Evolutionary conservation across 495 filamentous ascomycete genomes (phyloP).

Genomic region (Hypoxylon crocopeplum): DNA sequence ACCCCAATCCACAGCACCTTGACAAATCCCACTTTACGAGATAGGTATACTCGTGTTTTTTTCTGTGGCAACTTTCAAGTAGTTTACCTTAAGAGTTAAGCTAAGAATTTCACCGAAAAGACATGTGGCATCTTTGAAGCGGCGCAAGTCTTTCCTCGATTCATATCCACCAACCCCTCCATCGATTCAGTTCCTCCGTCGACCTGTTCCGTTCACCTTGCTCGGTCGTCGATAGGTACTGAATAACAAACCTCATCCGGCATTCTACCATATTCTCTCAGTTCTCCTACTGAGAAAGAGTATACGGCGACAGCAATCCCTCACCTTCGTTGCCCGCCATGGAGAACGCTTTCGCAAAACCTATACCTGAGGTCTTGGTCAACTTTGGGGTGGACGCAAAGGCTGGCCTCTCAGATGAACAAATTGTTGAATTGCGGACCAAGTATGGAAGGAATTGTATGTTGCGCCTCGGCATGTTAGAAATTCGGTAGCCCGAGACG

Average conservation of each 20-base stretch:
- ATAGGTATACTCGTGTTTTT: not conserved
- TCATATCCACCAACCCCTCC: slow-evolving; percentile 21
- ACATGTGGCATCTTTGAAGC: slow-evolving; percentile 45
- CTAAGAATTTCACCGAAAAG: slow-evolving; percentile 20
- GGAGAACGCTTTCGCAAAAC: slow-evolving; percentile 80
- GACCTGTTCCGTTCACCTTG: slow-evolving; percentile 5
- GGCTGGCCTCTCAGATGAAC: slow-evolving; percentile 71
- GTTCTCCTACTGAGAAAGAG: slow-evolving; percentile 9
- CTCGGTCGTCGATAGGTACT: slow-evolving; percentile 22
- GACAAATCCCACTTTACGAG: not conserved
- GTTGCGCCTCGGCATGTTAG: slow-evolving; percentile 29
- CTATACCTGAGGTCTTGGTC: slow-evolving; percentile 71
- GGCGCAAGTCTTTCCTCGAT: slow-evolving; percentile 8
- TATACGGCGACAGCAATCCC: not conserved
- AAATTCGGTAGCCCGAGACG: slow-evolving; percentile 23
- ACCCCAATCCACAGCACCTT: slow-evolving; percentile 14
- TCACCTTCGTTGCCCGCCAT: slow-evolving; percentile 51
- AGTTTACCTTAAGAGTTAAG: slow-evolving; percentile 2
- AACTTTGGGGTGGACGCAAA: slow-evolving; percentile 72
- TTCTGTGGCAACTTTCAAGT: slow-evolving; percentile 23
- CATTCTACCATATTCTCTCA: slow-evolving; percentile 9
- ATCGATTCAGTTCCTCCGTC: slow-evolving; percentile 8
- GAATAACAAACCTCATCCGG: slow-evolving; percentile 3
- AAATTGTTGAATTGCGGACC: slow-evolving; percentile 66
- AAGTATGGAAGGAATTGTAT: slow-evolving; percentile 89